These are phyloP conservation scores for Nicotiana tomentosiformis DNA, from an alignment of 257 asterid genomes.

Conservation along the genomic window DNA sequence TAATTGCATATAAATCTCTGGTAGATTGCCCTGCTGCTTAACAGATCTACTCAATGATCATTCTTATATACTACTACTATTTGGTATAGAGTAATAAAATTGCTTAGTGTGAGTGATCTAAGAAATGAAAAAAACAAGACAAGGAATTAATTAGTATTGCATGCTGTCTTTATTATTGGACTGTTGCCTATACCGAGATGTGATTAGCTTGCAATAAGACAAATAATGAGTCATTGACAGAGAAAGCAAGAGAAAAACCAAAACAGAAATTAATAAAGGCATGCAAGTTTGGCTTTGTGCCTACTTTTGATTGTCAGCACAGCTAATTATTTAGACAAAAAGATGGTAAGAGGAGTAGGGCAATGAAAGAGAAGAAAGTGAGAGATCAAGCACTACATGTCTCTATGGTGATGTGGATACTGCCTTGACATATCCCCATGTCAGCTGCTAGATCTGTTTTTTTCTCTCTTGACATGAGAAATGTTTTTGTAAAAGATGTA, in stretches of 20 bases:
- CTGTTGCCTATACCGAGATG: too few relatives aligned
- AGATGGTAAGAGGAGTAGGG: not conserved
- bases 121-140: not conserved
- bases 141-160: not conserved
- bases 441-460: not conserved
- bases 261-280: conserved; percentile 6
- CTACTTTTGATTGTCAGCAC: not conserved
- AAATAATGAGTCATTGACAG: conserved; percentile 7
- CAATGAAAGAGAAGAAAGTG: not conserved
- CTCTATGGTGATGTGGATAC: not conserved
- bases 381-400: not conserved
- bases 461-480: not conserved
- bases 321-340: not conserved
- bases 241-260: not conserved
- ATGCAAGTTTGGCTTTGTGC: not conserved
- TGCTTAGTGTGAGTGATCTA: not conserved
- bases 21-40: not conserved
- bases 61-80: too few relatives aligned
- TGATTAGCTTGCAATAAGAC: not conserved
- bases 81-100: too few relatives aligned
- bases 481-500: not conserved
- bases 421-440: not conserved
- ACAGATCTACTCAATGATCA: not conserved
- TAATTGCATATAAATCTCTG: not conserved
- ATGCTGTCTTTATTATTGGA: too few relatives aligned